Evolutionary conservation across 768 basidiomycete genomes (phyloP), one percentile per base, ranked within the genome.

Genomic region (Candolleomyces eurysporus): DNA sequence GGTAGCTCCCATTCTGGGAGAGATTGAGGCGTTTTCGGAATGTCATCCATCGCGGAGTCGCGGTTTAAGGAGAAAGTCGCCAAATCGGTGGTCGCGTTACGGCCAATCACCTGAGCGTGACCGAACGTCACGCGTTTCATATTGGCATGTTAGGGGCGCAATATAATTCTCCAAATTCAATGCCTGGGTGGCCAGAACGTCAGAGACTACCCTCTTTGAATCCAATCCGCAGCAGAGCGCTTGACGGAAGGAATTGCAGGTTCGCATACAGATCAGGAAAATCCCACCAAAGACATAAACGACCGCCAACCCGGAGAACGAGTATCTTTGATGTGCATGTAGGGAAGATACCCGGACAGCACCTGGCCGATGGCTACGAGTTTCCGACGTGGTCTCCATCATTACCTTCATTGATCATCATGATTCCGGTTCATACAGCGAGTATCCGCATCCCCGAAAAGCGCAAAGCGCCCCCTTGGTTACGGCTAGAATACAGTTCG

Each of bases 1-100:
- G 43, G 54, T 4, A 66, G 53, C 46, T 66, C 64, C 61, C 57
- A 59, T 55, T 65, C 64, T 16, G 36, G 52, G 19, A 22, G 36
- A 21, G 39, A 3, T 21, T 17, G 39, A 21, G n/a, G 19, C 22
- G 40, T 36, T 26, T 21, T 56, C 22, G 39, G n/a, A 9, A 2
- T 17, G 54, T 40, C 11, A 36, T 5, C 22, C 52, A 53, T 53
- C 8, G 26, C 32, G 32, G 30, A 22, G 22, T 39, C 17, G 54
- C 40, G n/a, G 54, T 39, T 19, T 16, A 4, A 6, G 21, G 30
- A 16, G 5, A n/a, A 46, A 21, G 45, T 46, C 19, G 45, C 45
- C 45, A 17, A 46, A 17, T 46, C 45, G 7, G 45, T 17, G 17
- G 45, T 21, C 45, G 48, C 36, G 48, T 59, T 30, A 50, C 43